These are phyloP conservation scores for Schwanniomyces yamadae DNA, from an alignment of 805 yeast genomes.

Conservation along the genomic window DNA sequence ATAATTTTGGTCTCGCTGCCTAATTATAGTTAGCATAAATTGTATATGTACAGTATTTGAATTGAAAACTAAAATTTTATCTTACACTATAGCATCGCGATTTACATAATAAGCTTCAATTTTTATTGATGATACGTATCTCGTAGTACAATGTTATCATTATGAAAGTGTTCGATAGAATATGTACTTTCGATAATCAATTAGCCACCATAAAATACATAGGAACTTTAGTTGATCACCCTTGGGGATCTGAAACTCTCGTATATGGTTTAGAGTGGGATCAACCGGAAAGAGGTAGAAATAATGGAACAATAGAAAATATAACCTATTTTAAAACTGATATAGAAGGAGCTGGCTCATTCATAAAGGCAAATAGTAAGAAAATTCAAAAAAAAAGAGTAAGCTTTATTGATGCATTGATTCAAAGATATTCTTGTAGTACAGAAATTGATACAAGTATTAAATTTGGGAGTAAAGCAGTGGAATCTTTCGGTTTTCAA, in stretches of 20 bases:
- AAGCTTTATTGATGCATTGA: slow-evolving; percentile 50
- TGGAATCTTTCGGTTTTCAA: slow-evolving; percentile 67
- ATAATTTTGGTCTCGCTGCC: slow-evolving; percentile 34
- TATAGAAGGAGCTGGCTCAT: slow-evolving; percentile 57
- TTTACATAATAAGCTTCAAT: too few species aligned
- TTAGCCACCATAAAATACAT: slow-evolving; percentile 61
- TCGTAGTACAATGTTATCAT: too few species aligned
- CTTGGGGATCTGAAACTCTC: slow-evolving; percentile 51
- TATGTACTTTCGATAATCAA: slow-evolving; percentile 37
- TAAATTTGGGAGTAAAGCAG: slow-evolving; percentile 54
- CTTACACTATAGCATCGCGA: too few species aligned
- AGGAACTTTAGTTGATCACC: slow-evolving; percentile 53
- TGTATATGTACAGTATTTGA: slow-evolving; percentile 2
- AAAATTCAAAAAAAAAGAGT: slow-evolving; percentile 24
- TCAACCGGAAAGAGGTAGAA: slow-evolving; percentile 61
- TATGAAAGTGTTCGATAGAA: slow-evolving; percentile 16
- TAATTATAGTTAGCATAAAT: slow-evolving; percentile 4
- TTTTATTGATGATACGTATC: too few species aligned
- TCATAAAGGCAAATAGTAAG: slow-evolving; percentile 47
- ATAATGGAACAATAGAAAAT: slow-evolving; percentile 61
- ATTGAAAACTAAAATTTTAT: too few species aligned
- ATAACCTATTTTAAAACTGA: slow-evolving; percentile 49
- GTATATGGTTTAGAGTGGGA: slow-evolving; percentile 93
- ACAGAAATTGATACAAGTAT: slow-evolving; percentile 22
- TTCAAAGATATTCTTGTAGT: slow-evolving; percentile 41